Percentiles rank a stretch among this genome's conserved stretches.
Evolutionary conservation across 805 yeast species (phyloP).

Genomic region (Saturnispora saitoi): DNA sequence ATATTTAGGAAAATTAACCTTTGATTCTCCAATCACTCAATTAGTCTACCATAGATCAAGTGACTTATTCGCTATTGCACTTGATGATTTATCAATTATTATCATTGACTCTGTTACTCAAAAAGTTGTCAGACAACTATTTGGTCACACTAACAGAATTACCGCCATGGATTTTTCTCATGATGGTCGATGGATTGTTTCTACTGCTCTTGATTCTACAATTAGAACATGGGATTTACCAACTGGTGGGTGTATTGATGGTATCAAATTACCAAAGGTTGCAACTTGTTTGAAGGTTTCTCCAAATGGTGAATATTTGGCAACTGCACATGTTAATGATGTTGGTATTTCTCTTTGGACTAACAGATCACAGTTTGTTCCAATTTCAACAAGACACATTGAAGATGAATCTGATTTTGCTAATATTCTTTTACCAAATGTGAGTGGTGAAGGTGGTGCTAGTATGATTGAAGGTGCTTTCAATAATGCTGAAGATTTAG

Average conservation of each 20-base stretch:
- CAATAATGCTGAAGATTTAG: slow-evolving; percentile 30
- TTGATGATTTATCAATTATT: slow-evolving; percentile 80
- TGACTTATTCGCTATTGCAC: slow-evolving; percentile 73
- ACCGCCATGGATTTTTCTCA: slow-evolving; percentile 87
- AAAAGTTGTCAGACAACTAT: slow-evolving; percentile 73
- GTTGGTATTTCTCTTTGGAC: slow-evolving; percentile 92
- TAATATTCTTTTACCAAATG: slow-evolving; percentile 57
- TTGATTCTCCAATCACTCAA: slow-evolving; percentile 71
- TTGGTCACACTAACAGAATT: slow-evolving; percentile 85
- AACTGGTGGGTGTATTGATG: slow-evolving; percentile 94
- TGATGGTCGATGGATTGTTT: slow-evolving; percentile 90
- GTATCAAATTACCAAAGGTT: slow-evolving; percentile 67
- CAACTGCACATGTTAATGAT: slow-evolving; percentile 85
- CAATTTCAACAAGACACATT: slow-evolving; percentile 66
- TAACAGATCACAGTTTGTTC: slow-evolving; percentile 73
- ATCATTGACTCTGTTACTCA: slow-evolving; percentile 77
- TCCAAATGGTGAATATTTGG: slow-evolving; percentile 81
- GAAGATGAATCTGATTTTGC: slow-evolving; percentile 70
- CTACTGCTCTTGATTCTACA: slow-evolving; percentile 76
- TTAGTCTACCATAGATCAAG: slow-evolving; percentile 75
- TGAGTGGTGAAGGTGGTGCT: slow-evolving; percentile 69
- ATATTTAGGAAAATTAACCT: slow-evolving; percentile 53
- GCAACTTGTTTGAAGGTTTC: slow-evolving; percentile 76
- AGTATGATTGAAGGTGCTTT: slow-evolving; percentile 74
- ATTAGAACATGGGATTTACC: slow-evolving; percentile 96